phyloP scores from a whole-genome alignment of 371 early-diverging fungal genomes.

The Mitosporidium daphniae region DNA sequence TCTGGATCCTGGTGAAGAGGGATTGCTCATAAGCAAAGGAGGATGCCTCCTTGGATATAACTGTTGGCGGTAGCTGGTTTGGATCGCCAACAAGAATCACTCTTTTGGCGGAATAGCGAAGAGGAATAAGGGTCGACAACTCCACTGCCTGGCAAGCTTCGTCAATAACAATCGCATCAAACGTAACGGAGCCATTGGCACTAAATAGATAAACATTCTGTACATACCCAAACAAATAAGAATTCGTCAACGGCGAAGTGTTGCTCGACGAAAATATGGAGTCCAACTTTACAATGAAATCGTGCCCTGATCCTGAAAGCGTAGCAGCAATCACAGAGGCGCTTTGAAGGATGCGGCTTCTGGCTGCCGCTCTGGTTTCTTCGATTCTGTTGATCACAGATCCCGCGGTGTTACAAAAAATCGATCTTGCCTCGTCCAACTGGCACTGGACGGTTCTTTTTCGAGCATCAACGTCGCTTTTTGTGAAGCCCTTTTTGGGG shows the following conservation, averaged over 20 bases:
- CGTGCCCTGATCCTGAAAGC: conserved; percentile 47
- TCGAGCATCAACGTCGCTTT: too few relatives aligned
- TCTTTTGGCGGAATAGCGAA: conserved; percentile 33
- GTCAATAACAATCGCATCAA: conserved; percentile 21
- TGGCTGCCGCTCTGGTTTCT: too few relatives aligned
- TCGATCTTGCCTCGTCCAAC: too few relatives aligned
- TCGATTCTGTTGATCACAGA: too few relatives aligned
- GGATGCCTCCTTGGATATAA: conserved; percentile 28
- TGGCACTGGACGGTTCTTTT: too few relatives aligned
- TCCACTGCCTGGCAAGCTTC: conserved; percentile 90
- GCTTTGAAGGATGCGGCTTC: conserved; percentile 16
- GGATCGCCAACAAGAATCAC: conserved; percentile 87
- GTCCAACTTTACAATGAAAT: conserved; percentile 18
- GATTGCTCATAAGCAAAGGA: conserved; percentile 40
- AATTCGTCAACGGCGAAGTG: too few relatives aligned
- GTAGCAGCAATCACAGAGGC: conserved; percentile 40
- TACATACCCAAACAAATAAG: too few relatives aligned
- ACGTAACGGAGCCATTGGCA: too few relatives aligned
- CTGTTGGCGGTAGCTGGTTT: conserved; percentile 73
- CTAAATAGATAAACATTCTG: too few relatives aligned
- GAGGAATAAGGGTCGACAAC: conserved; percentile 44
- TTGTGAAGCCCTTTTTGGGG: too few relatives aligned
- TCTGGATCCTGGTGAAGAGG: conserved; percentile 43
- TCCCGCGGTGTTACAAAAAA: too few relatives aligned
- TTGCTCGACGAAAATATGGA: too few relatives aligned